These are phyloP conservation scores for Bolboschoenoplectus hybrid DNA, from an alignment of 202 grass and related monocot genomes.

Conservation along the genomic window DNA sequence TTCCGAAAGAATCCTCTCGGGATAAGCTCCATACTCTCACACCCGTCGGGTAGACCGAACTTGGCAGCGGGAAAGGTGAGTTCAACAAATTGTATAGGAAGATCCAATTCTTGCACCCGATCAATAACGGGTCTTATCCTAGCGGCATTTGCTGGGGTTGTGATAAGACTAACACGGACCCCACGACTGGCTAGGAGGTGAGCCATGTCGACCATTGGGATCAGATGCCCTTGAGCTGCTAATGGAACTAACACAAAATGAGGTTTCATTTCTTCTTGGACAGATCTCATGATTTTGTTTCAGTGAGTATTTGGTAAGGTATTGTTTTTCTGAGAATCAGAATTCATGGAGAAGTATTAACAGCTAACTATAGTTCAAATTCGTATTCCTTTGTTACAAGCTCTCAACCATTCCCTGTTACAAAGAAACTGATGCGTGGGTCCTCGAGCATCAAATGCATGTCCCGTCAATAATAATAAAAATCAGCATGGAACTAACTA, in stretches of 20 bases:
- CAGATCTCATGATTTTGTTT: constrained; percentile 17
- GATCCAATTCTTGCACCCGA: constrained; percentile 24
- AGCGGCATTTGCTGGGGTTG: constrained; percentile 55
- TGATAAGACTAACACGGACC: constrained; percentile 50
- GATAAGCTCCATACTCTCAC: constrained; percentile 49
- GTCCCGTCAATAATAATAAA: background rate
- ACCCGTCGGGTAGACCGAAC: constrained; percentile 46
- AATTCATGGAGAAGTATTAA: background rate
- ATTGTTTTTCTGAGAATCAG: background rate
- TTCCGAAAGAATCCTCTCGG: background rate
- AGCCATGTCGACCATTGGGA: constrained; percentile 77
- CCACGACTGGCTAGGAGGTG: constrained; percentile 59
- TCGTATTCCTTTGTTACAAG: background rate
- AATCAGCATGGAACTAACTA: too few species aligned
- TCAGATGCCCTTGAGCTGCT: constrained; percentile 71
- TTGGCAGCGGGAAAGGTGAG: constrained; percentile 42
- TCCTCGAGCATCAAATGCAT: background rate
- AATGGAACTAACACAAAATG: constrained; percentile 76
- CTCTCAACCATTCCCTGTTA: background rate
- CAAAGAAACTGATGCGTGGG: background rate
- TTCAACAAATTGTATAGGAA: constrained; percentile 54
- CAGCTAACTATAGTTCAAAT: background rate
- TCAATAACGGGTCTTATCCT: constrained; percentile 51
- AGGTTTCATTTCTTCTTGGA: background rate
- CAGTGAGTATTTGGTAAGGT: background rate